Evolutionary conservation across 139 green algal genomes (phyloP), one percentile per base, ranked within the genome.

Genomic region (Prasinococcaceae sp.): DNA sequence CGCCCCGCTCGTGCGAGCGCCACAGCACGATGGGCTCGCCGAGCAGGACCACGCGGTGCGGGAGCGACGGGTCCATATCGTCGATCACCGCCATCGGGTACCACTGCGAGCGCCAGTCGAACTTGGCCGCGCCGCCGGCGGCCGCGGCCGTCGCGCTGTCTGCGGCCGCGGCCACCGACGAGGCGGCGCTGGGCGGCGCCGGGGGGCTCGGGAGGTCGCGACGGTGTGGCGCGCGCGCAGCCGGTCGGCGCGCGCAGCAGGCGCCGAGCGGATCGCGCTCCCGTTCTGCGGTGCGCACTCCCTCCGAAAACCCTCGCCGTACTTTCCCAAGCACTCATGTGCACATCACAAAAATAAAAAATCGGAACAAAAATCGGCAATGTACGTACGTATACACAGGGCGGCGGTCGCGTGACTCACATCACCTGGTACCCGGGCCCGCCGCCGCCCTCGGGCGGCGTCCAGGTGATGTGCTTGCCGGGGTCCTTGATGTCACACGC

Each of bases 401-500:
- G n/a, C n/a, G n/a, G n/a, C 29, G 17, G 54, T 22, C n/a, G n/a
- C n/a, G n/a, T 9, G 28, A 36, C n/a, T 73, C 56, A 84, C 52
- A 72, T 82, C 22, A 69, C 22, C 0, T 69, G 84, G 67, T 96
- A 96, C 19, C 54, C 63, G 1, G 87, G 87, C 0, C 87, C 87
- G 8, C 85, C 84, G 9, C 82, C 85, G 3, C 86, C 86, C 66
- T 96, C 85, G 3, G 88, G 88, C 10, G 76, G 54, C 1, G 79
- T 90, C 88, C 88, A 96, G 2, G 71, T 53, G 46, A 95, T 96
- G 69, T 96, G 94, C 28, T 86, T 73, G 1, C 37, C 50, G 0
- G 84, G 82, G 55, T 95, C 88, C 68, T 96, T 95, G 63, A 93
- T 89, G 58, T 83, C 77, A 64, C 82, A 92, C 9, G 82, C 65